These are phyloP conservation scores for Silybum marianum DNA, from an alignment of 129 eudicot genomes.

Conservation along the genomic window DNA sequence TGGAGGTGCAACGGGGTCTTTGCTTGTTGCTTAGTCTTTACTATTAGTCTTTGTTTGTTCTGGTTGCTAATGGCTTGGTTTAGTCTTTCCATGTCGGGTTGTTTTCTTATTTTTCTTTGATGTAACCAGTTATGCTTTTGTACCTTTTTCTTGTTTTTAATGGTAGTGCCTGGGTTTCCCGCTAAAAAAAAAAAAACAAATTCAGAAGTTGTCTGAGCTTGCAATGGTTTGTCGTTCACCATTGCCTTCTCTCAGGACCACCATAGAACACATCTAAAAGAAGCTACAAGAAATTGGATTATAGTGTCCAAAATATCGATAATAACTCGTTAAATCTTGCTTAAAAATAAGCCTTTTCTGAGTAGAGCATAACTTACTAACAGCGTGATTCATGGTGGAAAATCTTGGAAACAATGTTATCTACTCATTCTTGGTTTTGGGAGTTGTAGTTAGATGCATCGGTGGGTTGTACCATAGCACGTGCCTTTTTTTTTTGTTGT, in stretches of 20 bases:
- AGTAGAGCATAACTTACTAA: neutral
- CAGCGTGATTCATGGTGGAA: neutral
- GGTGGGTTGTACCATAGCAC: neutral
- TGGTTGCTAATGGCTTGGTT: no score
- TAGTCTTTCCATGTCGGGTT: no score
- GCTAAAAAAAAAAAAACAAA: no score
- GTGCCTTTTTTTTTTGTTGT: neutral
- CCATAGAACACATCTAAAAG: conserved; percentile 43
- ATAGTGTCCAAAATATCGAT: neutral
- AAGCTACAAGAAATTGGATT: conserved; percentile 54
- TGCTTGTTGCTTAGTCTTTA: no score
- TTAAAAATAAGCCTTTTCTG: neutral
- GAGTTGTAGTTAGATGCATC: neutral
- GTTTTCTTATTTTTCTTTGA: no score
- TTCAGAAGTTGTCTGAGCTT: conserved; percentile 54
- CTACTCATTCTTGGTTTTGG: neutral
- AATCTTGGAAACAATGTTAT: neutral
- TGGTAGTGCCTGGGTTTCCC: no score
- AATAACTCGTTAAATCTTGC: neutral
- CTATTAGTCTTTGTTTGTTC: no score
- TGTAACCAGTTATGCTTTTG: no score
- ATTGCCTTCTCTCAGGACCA: conserved; percentile 63
- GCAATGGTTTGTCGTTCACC: conserved; percentile 83
- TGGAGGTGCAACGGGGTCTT: no score
- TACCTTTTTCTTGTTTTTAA: no score